Evolutionary conservation across 78 protist species (phyloP), one percentile per base, ranked within the genome.

Genomic region (Tieghemostelium lacteum): DNA sequence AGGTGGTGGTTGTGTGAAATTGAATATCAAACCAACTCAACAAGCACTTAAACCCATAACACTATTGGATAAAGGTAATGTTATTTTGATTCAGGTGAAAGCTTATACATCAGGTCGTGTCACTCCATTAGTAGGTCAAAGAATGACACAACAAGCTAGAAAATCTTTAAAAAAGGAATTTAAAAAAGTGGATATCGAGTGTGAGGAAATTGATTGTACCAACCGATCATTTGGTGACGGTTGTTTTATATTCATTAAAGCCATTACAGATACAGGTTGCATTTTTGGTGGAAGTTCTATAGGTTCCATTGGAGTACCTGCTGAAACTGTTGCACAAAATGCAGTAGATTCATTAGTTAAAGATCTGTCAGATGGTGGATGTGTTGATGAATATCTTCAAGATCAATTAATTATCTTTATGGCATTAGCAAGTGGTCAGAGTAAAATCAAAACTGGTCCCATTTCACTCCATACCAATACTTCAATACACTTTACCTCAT

Each of bases 351-450:
- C 42, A 22, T 28, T 94, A 29, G 7, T 86, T 1, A 55, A 62
- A 50, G 73, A 95, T 63, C 40, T 94, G 16, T 37, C 22, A n/a
- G 70, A 88, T 42, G 96, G 95, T 26, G 97, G 85, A 60, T 93
- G 96, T 37, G 78, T 93, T 26, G 97, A 95, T 60, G 96, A 95
- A 75, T 88, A 88, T 58, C 60, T 87, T 14, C 96, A 95, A 75
- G 97, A 95, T 65, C 97, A 95, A 74, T 78, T 95, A 39, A 86
- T 95, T 36, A 83, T 95, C 36, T 93, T 93, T 57, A 92, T 95
- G 95, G 97, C 97, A 1, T 76, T 95, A 20, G 97, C 97, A 34
- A 78, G 83, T 39, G 97, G 97, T n/a, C 37, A 36, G 26, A 93
- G 96, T 34, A 24, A 42, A 37, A 78, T 94, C 50, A 65, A 54